Evolutionary conservation across 2,329 filamentous ascomycete genomes (phyloP).

Genomic region (Fusarium palustre): DNA sequence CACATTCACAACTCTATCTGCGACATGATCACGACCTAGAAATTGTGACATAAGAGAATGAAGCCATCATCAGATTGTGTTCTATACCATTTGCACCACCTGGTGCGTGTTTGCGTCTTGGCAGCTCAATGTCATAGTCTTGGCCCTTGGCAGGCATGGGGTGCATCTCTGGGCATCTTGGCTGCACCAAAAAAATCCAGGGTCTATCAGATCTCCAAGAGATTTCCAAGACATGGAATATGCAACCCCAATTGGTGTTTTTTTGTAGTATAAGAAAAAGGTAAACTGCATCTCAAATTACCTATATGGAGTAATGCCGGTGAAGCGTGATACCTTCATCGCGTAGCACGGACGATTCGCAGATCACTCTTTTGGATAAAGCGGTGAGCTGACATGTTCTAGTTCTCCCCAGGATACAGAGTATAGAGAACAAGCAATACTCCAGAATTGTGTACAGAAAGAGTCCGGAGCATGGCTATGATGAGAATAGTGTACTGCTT

Average conservation of each 20-base stretch:
- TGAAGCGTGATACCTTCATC: not conserved
- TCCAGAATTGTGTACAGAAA: not conserved
- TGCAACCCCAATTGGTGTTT: conserved; percentile 22
- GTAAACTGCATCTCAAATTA: not conserved
- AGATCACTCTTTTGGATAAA: not conserved
- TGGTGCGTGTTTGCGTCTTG: conserved; percentile 43
- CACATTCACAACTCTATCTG: too few species aligned
- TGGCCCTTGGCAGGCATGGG: conserved; percentile 44
- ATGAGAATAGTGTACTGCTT: conserved; percentile 7
- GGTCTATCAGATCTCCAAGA: conserved; percentile 43
- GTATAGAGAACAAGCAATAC: not conserved
- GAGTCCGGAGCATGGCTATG: conserved; percentile 4
- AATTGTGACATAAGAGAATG: not conserved
- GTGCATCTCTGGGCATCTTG: conserved; percentile 45
- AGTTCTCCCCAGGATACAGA: not conserved
- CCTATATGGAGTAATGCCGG: not conserved
- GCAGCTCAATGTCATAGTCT: conserved; percentile 33
- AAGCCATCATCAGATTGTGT: conserved; percentile 27
- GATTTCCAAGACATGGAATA: conserved; percentile 38
- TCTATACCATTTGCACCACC: conserved; percentile 40
- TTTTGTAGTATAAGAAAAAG: not conserved
- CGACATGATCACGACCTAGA: not conserved
- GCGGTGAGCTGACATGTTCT: conserved; percentile 9
- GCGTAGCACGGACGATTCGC: not conserved
- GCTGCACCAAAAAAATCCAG: conserved; percentile 34